Evolutionary conservation across 1,284 basidiomycete species (phyloP).

Genomic region (Inonotus hispidus): DNA sequence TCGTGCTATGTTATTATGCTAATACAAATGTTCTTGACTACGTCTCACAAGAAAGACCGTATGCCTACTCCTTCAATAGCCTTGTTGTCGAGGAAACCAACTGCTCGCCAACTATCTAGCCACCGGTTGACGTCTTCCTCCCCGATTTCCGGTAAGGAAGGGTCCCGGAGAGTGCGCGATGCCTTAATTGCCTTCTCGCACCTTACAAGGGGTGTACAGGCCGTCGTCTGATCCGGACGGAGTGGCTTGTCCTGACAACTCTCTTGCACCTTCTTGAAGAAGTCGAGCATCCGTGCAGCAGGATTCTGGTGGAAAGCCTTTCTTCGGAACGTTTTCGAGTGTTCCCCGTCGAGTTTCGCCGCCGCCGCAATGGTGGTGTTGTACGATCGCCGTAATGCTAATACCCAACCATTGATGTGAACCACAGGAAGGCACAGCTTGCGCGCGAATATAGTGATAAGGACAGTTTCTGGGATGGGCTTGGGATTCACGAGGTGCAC

Average conservation of each 20-base stretch:
- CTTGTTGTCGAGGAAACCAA: slow-evolving; percentile 4
- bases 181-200: slow-evolving; percentile 4
- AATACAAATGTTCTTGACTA: no score
- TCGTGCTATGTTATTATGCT: no score
- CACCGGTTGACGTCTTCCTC: slow-evolving; percentile 2
- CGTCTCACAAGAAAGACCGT: background rate
- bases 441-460: slow-evolving; percentile 5
- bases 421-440: slow-evolving; percentile 8
- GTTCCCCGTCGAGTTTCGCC: background rate
- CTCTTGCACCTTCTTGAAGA: slow-evolving; percentile 5
- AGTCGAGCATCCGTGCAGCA: slow-evolving; percentile 13
- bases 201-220: background rate
- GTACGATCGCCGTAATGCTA: background rate
- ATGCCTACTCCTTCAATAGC: background rate
- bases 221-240: background rate
- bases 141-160: background rate
- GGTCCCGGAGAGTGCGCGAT: slow-evolving; percentile 2
- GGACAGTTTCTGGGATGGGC: background rate
- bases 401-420: slow-evolving; percentile 8
- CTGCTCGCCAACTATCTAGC: slow-evolving; percentile 5
- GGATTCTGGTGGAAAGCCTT: background rate
- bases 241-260: background rate
- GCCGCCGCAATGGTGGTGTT: background rate
- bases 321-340: background rate
- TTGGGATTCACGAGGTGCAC: slow-evolving; percentile 28